Percentiles rank a stretch among this genome's conserved stretches.
These are phyloP conservation scores for Drechmeria coniospora DNA, from an alignment of 2,329 filamentous ascomycete species.

Conservation along the genomic window DNA sequence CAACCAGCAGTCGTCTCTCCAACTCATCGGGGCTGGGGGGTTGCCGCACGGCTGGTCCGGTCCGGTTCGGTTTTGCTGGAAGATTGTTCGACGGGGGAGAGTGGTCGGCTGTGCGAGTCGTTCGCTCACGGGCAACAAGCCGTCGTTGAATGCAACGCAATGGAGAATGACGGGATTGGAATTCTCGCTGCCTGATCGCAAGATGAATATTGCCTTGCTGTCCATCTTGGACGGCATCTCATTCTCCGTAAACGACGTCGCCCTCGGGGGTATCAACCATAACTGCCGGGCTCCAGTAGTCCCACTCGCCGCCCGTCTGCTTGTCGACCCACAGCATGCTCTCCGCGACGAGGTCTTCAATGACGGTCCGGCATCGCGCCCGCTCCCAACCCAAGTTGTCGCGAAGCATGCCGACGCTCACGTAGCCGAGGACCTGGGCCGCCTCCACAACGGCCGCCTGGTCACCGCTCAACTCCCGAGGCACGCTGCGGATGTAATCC, in stretches of 20 bases:
- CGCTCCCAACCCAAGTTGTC: slow-evolving; percentile 75
- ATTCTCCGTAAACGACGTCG: slow-evolving; percentile 3
- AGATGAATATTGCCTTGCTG: no score
- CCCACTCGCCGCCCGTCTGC: slow-evolving; percentile 61
- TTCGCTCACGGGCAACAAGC: no score
- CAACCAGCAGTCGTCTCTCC: no score
- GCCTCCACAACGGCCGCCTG: slow-evolving; percentile 87
- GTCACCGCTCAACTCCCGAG: slow-evolving; percentile 88
- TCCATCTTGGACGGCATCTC: no score
- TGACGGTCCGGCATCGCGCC: slow-evolving; percentile 71
- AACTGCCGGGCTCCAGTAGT: slow-evolving; percentile 83
- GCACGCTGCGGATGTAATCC: slow-evolving; percentile 80
- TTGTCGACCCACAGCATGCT: slow-evolving; percentile 90
- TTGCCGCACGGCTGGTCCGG: no score
- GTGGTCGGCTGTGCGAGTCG: no score
- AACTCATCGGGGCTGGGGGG: no score
- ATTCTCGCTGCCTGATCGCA: no score
- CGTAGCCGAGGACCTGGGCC: slow-evolving; percentile 76
- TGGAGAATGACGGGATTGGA: no score
- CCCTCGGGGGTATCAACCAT: slow-evolving; percentile 33
- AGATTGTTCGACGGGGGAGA: no score
- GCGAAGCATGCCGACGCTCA: slow-evolving; percentile 78
- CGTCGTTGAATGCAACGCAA: no score
- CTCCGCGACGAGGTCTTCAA: slow-evolving; percentile 78
- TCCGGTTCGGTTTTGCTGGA: no score